Base-by-base conservation (phyloP, 2,329 filamentous ascomycete species). In the Aspergillus viridinutans region DNA sequence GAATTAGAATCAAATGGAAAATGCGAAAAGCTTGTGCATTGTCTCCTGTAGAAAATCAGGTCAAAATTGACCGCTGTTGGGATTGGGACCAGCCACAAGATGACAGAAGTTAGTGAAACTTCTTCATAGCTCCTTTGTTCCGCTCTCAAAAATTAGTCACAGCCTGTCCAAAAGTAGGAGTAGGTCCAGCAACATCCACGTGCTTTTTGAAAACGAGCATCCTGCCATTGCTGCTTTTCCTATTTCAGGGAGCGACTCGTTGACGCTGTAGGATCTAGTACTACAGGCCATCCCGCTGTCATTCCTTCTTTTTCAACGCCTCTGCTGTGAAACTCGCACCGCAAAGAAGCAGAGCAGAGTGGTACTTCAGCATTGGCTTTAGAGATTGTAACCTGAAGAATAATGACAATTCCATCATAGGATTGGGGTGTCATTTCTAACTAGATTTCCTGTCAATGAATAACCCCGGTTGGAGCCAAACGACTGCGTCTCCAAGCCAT, bases 281-380 rank as follows among this genome's bases (percentile, higher is more conserved):
- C 66, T 71, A 70, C 70, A 72, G 64, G 61, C 59, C 66, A 66
- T 66, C 55, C 69, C 69, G 69, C 72, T 72, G 60, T 63, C 21
- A 2, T 47, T 47, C 43, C 23, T 47, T 25, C 21, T 55, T 57
- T 57, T 61, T 54, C 63, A 69, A 69, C 67, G 67, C 65, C 64
- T 66, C 65, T 68, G 70, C 55, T 47, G 71, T 73, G 70, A 55
- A 70, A 73, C 70, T 63, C 48, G 40, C 50, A 25, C 20, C 10
- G 23, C 40, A 54, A 54, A 49, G 50, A 53, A 51, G 21, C 52
- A 55, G 52, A 53, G 55, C 50, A 57, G 25, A 58, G 49, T 45
- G 40, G 53, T 32, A 52, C 50, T 52, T 42, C 53, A 53, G 59
- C 55, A 58, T 40, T 29, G 51, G 42, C 12, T 14, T 7, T 47